Evolutionary conservation across 2,329 filamentous ascomycete species (phyloP), one percentile per base, ranked within the genome.

Genomic region (Gaeumannomyces sp.): DNA sequence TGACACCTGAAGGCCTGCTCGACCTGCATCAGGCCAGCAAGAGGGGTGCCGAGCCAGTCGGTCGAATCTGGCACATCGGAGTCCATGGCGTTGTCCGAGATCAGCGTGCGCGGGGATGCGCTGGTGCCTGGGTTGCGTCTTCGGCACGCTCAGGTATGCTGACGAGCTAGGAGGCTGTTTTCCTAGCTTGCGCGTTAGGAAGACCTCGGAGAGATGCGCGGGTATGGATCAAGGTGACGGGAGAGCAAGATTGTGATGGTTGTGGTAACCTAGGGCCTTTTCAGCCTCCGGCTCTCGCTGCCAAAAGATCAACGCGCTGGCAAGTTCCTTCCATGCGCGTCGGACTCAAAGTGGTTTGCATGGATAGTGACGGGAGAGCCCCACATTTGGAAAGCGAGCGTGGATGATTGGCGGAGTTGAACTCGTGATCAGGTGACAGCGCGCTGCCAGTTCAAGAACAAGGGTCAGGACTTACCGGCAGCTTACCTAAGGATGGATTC

Each of bases 1-100:
- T 98, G 92, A 77, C 95, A 99, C 71, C 95, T 91, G 27, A 99
- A 82, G 3, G 93, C 88, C 66, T 90, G 88, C 73, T 99, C 95
- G 68, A 99, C 85, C 19, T 85, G 79, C 61, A 87, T 81, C 64
- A 96, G 84, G 19, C 80, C 79, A 22, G 85, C 78, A 1, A 96
- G 80, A 2, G 87, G 83, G 16, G 92, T 96, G 14, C 80, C 72
- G 7, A 93, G 81, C 92, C 92, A 96, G 79, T 96, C 92, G 64
- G 91, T 93, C n/a, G 91, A 89, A 77, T 95, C 91, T 62, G 89
- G 78, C 58, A 94, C 78, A 66, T 81, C 78, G 67, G 45, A 10
- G 31, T 60, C 29, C 28, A 28, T 59, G 13, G 16, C 57, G 22
- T 59, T 31, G n/a, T 59, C 25, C 27, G 27, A 59, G 14, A 19